Percentiles rank a stretch among this genome's conserved stretches.
phyloP scores from a whole-genome alignment of 192 early-diverging fungal genomes.

The Backusella luteola region DNA sequence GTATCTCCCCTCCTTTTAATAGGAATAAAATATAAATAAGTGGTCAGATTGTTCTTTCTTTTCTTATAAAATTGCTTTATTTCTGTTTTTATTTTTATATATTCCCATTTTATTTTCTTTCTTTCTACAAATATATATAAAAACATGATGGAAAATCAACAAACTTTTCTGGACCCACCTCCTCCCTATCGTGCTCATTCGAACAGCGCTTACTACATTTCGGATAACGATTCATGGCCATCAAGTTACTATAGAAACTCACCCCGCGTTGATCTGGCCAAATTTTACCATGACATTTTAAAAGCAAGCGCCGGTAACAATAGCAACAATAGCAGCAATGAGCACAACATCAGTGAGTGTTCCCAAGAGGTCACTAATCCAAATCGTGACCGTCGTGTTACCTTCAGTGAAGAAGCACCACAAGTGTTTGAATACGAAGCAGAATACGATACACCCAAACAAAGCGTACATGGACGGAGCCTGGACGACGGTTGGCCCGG shows the following conservation, averaged over 20 bases:
- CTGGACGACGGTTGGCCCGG: conserved; percentile 11
- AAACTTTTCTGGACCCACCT: background rate
- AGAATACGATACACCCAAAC: background rate
- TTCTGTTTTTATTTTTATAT: background rate
- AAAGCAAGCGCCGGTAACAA: background rate
- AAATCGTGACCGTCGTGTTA: background rate
- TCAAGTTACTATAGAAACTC: background rate
- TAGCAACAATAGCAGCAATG: background rate
- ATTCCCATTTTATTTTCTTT: background rate
- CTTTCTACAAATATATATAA: background rate
- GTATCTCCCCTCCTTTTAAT: background rate
- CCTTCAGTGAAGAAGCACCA: conserved; percentile 9
- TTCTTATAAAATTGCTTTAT: background rate
- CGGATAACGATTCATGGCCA: conserved; percentile 8
- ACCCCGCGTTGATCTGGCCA: conserved; percentile 11
- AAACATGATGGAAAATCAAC: background rate
- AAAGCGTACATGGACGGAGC: background rate
- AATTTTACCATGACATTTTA: conserved; percentile 11
- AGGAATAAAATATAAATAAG: background rate
- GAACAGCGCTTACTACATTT: background rate
- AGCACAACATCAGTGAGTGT: background rate
- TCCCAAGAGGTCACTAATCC: background rate
- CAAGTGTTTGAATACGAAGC: conserved; percentile 16
- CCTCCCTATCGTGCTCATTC: conserved; percentile 5
- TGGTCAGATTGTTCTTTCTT: background rate